Evolutionary conservation across 1,284 basidiomycete species (phyloP), one percentile per base, ranked within the genome.

Genomic region (Ustilago bromivora): DNA sequence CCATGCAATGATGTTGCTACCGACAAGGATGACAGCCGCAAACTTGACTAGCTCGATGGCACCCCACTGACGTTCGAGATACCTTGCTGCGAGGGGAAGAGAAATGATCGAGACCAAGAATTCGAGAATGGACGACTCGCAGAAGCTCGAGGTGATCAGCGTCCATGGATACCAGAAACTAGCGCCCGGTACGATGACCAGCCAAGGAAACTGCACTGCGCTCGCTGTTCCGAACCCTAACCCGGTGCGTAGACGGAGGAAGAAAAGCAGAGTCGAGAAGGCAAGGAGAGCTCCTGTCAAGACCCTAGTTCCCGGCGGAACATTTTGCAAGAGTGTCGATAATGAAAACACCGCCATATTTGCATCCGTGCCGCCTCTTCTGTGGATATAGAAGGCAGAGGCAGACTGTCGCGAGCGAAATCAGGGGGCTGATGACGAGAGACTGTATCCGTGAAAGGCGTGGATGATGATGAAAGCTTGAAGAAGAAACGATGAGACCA

Each of bases 61-160:
- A 40, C 96, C 96, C 95, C 96, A 99, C 71, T 98, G 88, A 54
- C 94, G 89, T 86, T 99, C 96, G 64, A 99, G 89, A 85, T 98
- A 98, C 75, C 93, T 91, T 55, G 95, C 89, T 31, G 93, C 92
- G 10, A 95, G 89, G 40, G 94, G 93, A 12, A 98, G 89, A 49
- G 92, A 90, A 58, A 95, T 86, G 61, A 95, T 87, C 3, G 94
- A 92, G 66, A 92, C 88, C 66, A 93, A 81, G 69, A 98, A 90
- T 94, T 96, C 95, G 76, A 94, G 87, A 66, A 95, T 81, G 67
- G 90, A 92, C 56, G 91, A 90, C 88, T 99, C 96, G 54, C 97
- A 93, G 72, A 96, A 91, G 11, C 91, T 92, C 1, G 94, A 91
- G 0, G 93, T 95, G 32, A 96, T 87, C 69, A 99, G 90, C 2